Evolutionary conservation across 768 basidiomycete species (phyloP).

Genomic region (Piloderma croceum): DNA sequence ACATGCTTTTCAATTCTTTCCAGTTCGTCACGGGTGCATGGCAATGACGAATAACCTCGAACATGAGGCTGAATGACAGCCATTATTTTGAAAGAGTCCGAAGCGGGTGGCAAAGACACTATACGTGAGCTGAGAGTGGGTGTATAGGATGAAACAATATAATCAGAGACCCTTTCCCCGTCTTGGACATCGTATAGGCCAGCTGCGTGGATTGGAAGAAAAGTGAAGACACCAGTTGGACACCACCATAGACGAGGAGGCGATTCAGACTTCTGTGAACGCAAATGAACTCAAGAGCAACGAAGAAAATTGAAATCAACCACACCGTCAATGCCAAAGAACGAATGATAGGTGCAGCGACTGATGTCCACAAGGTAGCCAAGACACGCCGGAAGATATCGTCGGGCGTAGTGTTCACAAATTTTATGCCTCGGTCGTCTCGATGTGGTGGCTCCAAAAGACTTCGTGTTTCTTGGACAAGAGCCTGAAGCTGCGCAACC

Average conservation of each 20-base stretch:
- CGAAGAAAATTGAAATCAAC: no score
- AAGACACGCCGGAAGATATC: no score
- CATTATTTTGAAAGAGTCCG: conserved; percentile 17
- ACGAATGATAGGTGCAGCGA: no score
- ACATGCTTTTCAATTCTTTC: conserved; percentile 9
- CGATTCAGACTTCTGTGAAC: conserved; percentile 5
- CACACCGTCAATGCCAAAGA: no score
- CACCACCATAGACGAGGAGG: conserved; percentile 20
- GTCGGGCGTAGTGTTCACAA: no score
- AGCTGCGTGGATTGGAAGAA: conserved; percentile 38
- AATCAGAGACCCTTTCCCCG: conserved; percentile 15
- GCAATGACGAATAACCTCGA: no score
- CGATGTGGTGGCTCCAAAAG: no score
- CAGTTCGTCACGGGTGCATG: conserved; percentile 6
- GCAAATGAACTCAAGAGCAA: no score
- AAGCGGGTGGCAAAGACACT: not conserved
- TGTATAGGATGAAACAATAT: conserved; percentile 22
- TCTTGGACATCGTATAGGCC: conserved; percentile 20
- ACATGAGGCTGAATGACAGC: conserved; percentile 10
- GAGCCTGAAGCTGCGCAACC: no score
- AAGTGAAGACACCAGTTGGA: conserved; percentile 25
- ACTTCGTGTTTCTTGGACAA: no score
- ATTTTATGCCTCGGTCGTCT: no score
- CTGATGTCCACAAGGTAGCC: no score
- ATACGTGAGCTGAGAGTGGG: conserved; percentile 10